phyloP scores from a whole-genome alignment of 78 protist species.

The Tieghemostelium lacteum region DNA sequence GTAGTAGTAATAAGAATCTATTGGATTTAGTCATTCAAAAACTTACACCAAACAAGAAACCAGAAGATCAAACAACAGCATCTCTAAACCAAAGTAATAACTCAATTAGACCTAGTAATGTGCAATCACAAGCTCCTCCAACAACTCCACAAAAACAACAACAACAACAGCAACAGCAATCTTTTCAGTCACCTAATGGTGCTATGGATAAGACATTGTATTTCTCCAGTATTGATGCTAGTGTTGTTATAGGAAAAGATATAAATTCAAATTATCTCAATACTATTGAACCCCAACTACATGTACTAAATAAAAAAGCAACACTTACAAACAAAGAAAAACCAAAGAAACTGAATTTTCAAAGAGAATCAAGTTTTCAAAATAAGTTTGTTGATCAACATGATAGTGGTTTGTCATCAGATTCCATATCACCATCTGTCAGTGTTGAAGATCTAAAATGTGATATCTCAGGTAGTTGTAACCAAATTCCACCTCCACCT shows the following conservation, averaged over 20 bases:
- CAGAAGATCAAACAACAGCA: neutral
- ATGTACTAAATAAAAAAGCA: conserved; percentile 3
- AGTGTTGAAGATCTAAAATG: too few species aligned
- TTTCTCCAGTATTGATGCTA: neutral
- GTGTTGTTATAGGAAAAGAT: conserved; percentile 6
- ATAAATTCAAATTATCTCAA: neutral
- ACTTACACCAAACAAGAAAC: conserved; percentile 19
- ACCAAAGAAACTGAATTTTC: too few species aligned
- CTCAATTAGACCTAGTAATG: neutral
- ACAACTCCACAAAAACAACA: neutral
- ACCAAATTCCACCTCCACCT: too few species aligned
- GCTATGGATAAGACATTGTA: conserved; percentile 1
- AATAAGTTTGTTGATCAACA: too few species aligned
- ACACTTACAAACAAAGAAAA: too few species aligned
- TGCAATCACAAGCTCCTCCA: neutral
- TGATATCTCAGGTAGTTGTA: too few species aligned
- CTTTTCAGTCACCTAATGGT: too few species aligned
- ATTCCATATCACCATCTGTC: too few species aligned
- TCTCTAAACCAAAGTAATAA: neutral
- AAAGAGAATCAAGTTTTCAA: too few species aligned
- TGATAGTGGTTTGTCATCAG: too few species aligned
- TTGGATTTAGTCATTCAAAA: neutral
- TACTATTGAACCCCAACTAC: conserved; percentile 14
- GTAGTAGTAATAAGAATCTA: neutral
- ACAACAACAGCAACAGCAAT: conserved; percentile 7